Evolutionary conservation across 2,329 filamentous ascomycete genomes (phyloP).

Genomic region (Podosphaera leucotricha): DNA sequence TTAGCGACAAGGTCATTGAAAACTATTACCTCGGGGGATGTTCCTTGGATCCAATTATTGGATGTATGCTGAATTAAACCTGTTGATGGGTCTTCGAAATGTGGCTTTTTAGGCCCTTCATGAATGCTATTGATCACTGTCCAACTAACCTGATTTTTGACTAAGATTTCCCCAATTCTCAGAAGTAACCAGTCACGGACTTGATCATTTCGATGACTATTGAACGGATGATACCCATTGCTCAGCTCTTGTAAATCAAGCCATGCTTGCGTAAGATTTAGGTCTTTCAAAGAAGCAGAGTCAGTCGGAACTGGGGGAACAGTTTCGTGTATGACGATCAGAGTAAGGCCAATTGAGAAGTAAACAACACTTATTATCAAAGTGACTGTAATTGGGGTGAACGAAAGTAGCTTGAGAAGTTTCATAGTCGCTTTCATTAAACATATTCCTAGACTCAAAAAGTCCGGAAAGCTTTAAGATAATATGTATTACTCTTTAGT

Average conservation of each 20-base stretch:
- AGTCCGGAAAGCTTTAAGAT: too few species aligned
- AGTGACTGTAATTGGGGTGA: conserved; percentile 60
- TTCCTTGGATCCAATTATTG: background rate
- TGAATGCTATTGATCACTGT: background rate
- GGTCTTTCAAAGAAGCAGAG: conserved; percentile 30
- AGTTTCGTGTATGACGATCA: conserved; percentile 51
- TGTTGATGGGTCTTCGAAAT: background rate
- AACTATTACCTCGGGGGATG: conserved; percentile 27
- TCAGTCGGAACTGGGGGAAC: conserved; percentile 42
- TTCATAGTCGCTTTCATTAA: conserved; percentile 8
- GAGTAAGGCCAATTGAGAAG: conserved; percentile 47
- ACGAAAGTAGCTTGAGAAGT: conserved; percentile 38
- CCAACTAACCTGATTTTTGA: conserved; percentile 22
- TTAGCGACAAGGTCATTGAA: conserved; percentile 67
- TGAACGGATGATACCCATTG: conserved; percentile 63
- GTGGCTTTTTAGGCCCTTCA: background rate
- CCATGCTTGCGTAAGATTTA: conserved; percentile 77
- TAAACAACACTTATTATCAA: conserved; percentile 58
- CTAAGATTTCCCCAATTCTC: conserved; percentile 46
- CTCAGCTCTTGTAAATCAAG: conserved; percentile 56
- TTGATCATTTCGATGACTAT: conserved; percentile 59
- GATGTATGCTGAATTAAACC: background rate
- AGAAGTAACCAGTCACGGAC: conserved; percentile 54
- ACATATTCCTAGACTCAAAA: background rate
- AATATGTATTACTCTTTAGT: too few species aligned